Conservation (phyloP, 306 rosid genomes). For the Prunus mume region DNA sequence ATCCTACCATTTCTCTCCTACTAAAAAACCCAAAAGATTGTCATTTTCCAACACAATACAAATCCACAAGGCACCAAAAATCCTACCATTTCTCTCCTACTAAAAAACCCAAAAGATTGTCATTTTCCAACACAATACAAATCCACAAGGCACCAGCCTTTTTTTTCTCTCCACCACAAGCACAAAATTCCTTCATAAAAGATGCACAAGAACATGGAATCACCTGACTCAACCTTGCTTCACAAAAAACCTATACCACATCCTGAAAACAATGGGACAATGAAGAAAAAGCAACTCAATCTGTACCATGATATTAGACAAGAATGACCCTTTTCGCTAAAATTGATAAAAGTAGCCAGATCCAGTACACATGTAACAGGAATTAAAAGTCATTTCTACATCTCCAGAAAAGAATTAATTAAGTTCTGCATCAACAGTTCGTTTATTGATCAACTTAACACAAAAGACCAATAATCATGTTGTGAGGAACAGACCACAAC, state of each 20-base stretch:
- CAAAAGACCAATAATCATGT: constrained; percentile 23
- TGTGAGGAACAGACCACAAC: constrained; percentile 19
- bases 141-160: neutral
- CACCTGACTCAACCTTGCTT: neutral
- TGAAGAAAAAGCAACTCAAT: neutral
- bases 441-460: neutral
- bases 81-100: neutral
- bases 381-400: neutral
- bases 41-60: neutral
- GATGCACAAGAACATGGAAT: neutral
- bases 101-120: neutral
- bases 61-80: neutral
- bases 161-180: neutral
- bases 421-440: constrained; percentile 8
- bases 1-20: neutral
- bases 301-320: neutral
- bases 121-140: neutral
- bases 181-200: neutral
- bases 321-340: neutral
- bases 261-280: neutral
- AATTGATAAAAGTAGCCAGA: neutral
- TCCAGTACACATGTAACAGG: neutral
- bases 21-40: neutral
- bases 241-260: neutral
- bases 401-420: constrained; percentile 6